Evolutionary conservation across 345 rosid species (phyloP).

Genomic region (Noccaea bulbosa): DNA sequence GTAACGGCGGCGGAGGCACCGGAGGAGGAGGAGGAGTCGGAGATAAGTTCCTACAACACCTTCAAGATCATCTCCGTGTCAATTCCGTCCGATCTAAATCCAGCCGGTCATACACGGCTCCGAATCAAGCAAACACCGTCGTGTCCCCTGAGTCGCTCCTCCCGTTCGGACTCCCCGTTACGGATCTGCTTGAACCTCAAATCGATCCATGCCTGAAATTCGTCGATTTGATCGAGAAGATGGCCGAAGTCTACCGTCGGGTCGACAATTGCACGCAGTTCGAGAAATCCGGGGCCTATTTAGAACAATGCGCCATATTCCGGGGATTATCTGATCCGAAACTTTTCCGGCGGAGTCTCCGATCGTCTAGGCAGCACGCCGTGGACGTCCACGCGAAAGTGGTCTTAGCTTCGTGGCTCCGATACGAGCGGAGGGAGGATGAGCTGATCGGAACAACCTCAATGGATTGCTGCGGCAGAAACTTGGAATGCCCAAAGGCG

Average conservation of each 20-base stretch:
- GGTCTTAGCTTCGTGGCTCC: slow-evolving; percentile 85
- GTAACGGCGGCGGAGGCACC: slow-evolving; percentile 41
- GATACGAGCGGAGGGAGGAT: slow-evolving; percentile 94
- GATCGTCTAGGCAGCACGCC: slow-evolving; percentile 73
- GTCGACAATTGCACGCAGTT: slow-evolving; percentile 54
- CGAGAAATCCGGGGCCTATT: slow-evolving; percentile 61
- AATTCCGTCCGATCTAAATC: slow-evolving; percentile 66
- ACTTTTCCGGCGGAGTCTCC: slow-evolving; percentile 77
- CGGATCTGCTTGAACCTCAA: slow-evolving; percentile 77
- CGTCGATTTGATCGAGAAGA: slow-evolving; percentile 64
- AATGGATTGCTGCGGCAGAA: slow-evolving; percentile 87
- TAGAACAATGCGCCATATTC: slow-evolving; percentile 78
- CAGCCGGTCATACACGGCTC: slow-evolving; percentile 43
- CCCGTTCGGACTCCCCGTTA: slow-evolving; percentile 71
- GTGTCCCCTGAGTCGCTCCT: slow-evolving; percentile 56
- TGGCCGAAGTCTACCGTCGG: slow-evolving; percentile 66
- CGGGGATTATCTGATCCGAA: slow-evolving; percentile 75
- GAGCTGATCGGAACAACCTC: slow-evolving; percentile 73
- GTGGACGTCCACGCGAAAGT: slow-evolving; percentile 79
- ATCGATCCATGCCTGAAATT: slow-evolving; percentile 71
- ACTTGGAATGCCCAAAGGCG: slow-evolving; percentile 86
- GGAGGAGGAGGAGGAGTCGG: slow-evolving; percentile 53
- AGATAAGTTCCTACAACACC: slow-evolving; percentile 70
- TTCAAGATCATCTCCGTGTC: slow-evolving; percentile 70
- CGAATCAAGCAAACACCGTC: slow-evolving; percentile 36